These are phyloP conservation scores for Trichophyton simii DNA, from an alignment of 2,329 filamentous ascomycete genomes.

Conservation along the genomic window DNA sequence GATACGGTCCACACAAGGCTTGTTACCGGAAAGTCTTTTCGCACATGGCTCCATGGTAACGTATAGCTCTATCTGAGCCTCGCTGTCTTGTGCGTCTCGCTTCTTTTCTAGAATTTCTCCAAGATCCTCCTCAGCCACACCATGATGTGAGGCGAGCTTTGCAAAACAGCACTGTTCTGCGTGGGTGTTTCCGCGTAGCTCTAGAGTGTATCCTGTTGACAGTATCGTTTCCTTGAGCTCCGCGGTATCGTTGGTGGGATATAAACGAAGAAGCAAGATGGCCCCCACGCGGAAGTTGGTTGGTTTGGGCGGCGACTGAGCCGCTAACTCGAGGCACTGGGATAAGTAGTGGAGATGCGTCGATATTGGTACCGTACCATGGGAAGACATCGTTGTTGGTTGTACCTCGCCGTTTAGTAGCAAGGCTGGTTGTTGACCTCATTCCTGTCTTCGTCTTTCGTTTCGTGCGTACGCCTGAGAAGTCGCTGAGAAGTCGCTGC, in stretches of 20 bases:
- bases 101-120: slow-evolving; percentile 25
- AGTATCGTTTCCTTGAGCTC: slow-evolving; percentile 42
- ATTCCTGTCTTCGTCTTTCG: background rate
- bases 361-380: slow-evolving; percentile 9
- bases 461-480: background rate
- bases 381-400: slow-evolving; percentile 5
- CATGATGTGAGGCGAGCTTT: slow-evolving; percentile 42
- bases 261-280: slow-evolving; percentile 48
- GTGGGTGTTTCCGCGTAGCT: slow-evolving; percentile 85
- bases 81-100: slow-evolving; percentile 3
- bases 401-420: background rate
- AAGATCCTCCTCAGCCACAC: slow-evolving; percentile 25
- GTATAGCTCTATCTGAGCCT: slow-evolving; percentile 54
- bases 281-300: slow-evolving; percentile 93
- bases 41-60: slow-evolving; percentile 65
- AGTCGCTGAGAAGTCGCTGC: background rate
- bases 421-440: background rate
- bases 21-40: slow-evolving; percentile 35
- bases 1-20: slow-evolving; percentile 60
- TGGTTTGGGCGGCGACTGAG: slow-evolving; percentile 68
- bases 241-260: slow-evolving; percentile 10
- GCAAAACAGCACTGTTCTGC: slow-evolving; percentile 85
- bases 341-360: slow-evolving; percentile 46
- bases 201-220: slow-evolving; percentile 78
- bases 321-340: slow-evolving; percentile 62